Evolutionary conservation across 805 yeast genomes (phyloP), one percentile per base, ranked within the genome.

Genomic region (Ogataea nonfermentans): DNA sequence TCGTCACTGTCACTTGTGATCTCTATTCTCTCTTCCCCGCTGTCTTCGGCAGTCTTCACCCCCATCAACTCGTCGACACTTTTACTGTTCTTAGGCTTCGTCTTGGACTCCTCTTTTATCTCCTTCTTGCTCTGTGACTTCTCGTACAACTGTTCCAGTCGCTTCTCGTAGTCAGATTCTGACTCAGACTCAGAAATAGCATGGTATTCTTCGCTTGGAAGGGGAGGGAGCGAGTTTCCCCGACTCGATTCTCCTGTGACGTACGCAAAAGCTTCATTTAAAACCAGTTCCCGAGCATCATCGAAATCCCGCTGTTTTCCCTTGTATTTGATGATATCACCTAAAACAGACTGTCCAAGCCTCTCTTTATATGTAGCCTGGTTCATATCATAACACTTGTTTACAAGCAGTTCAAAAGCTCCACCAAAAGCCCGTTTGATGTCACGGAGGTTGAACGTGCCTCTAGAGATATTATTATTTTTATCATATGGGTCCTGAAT

Each of bases 401-500:
- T 83, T 0, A 80, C 76, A 24, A 89, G 65, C 38, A 88, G 57
- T 55, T 85, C 93, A 65, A 72, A 89, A 0, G 96, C 96, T 28
- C 95, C 95, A 12, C 82, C 81, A 65, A 91, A 89, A 0, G 96
- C 87, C 51, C 87, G 80, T 56, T 84, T 86, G 41, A 91, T 73
- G 52, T 82, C 86, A 26, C 87, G 64, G 29, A 87, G 66, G 58
- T 89, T 89, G 65, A 79, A 87, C 2, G 95, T 80, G 4, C 96
- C 86, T 50, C 95, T 70, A 32, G 93, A 79, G 33, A 91, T 82
- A 58, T 91, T 91, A 56, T 91, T 91, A n/a, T 67, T 48, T 2
- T 79, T 67, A 55, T 90, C 96, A 34, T 83, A 81, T 1, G 98
- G 98, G 57, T 91, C 98, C 61, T 84, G 91, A 22, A 91, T 84